These are phyloP conservation scores for Epicoccum sorghinum DNA, from an alignment of 2,329 filamentous ascomycete species.

Conservation along the genomic window DNA sequence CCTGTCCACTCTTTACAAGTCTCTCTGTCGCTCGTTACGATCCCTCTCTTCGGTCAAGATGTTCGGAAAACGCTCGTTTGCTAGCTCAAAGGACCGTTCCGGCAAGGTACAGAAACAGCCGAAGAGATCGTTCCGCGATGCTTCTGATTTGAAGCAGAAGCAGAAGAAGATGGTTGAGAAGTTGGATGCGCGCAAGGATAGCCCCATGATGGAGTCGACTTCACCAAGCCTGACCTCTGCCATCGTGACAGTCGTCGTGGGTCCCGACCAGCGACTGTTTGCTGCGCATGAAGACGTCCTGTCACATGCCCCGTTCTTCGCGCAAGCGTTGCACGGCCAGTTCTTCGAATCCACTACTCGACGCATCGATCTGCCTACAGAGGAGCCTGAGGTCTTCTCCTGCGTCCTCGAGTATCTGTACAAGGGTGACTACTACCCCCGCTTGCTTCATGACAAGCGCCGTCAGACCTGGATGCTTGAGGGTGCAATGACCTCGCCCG, in stretches of 20 bases:
- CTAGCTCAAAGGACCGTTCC: constrained; percentile 77
- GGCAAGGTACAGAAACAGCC: constrained; percentile 82
- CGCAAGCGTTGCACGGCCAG: constrained; percentile 71
- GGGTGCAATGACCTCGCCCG: constrained; percentile 65
- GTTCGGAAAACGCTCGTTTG: constrained; percentile 88
- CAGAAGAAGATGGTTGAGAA: constrained; percentile 75
- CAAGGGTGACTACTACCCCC: constrained; percentile 94
- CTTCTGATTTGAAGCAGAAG: constrained; percentile 74
- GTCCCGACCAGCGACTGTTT: constrained; percentile 85
- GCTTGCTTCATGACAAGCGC: constrained; percentile 84
- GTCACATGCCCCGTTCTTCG: constrained; percentile 83
- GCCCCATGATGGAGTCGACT: constrained; percentile 56
- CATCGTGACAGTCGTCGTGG: constrained; percentile 86
- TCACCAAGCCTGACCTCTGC: constrained; percentile 66
- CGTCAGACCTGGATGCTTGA: constrained; percentile 90
- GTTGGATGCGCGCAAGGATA: constrained; percentile 65
- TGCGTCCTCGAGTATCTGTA: constrained; percentile 95
- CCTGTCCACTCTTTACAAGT: constrained; percentile 55
- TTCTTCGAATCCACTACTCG: constrained; percentile 73
- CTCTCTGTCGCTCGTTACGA: constrained; percentile 50
- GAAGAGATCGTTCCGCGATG: constrained; percentile 79
- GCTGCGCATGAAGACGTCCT: constrained; percentile 94
- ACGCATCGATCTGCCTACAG: constrained; percentile 77
- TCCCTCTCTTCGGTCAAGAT: constrained; percentile 63
- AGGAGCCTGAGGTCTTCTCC: constrained; percentile 91